Evolutionary conservation across 73 alveolate genomes (phyloP).

Genomic region (Paramecium bursaria): DNA sequence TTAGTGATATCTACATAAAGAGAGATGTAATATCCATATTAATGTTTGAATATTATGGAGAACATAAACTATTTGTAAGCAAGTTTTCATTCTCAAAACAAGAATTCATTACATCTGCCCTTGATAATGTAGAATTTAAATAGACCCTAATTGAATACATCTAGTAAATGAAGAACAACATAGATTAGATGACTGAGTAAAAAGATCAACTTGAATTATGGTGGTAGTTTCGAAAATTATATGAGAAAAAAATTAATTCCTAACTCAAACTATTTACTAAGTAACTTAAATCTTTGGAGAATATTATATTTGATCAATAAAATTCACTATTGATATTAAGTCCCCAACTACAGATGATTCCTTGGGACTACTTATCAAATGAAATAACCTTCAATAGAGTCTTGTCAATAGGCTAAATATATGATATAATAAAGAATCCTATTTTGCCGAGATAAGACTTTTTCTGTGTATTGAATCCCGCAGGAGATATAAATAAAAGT

Average conservation of each 20-base stretch:
- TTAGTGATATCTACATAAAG: background rate
- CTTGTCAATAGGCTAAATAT: conserved; percentile 25
- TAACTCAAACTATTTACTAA: conserved; percentile 2
- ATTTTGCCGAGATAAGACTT: conserved; percentile 39
- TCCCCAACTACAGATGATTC: conserved; percentile 18
- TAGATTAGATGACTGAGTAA: conserved; percentile 12
- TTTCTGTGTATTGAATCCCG: conserved; percentile 45
- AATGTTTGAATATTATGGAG: conserved; percentile 35
- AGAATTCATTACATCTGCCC: background rate
- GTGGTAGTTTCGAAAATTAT: conserved; percentile 40
- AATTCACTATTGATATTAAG: conserved; percentile 33
- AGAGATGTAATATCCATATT: conserved; percentile 12
- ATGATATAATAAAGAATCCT: conserved; percentile 5
- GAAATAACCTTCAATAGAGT: conserved; percentile 13
- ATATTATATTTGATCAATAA: conserved; percentile 16
- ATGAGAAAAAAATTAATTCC: conserved; percentile 18
- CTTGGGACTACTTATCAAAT: conserved; percentile 55
- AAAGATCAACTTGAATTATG: background rate
- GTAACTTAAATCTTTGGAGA: background rate
- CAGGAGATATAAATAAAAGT: conserved; percentile 23
- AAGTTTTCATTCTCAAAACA: background rate
- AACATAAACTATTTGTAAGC: conserved; percentile 22
- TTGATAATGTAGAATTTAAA: conserved; percentile 32
- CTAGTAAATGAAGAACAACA: conserved; percentile 10
- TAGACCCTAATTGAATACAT: conserved; percentile 35